Evolutionary conservation across 2,329 filamentous ascomycete species (phyloP).

Genomic region (Ceratocystis papillata): DNA sequence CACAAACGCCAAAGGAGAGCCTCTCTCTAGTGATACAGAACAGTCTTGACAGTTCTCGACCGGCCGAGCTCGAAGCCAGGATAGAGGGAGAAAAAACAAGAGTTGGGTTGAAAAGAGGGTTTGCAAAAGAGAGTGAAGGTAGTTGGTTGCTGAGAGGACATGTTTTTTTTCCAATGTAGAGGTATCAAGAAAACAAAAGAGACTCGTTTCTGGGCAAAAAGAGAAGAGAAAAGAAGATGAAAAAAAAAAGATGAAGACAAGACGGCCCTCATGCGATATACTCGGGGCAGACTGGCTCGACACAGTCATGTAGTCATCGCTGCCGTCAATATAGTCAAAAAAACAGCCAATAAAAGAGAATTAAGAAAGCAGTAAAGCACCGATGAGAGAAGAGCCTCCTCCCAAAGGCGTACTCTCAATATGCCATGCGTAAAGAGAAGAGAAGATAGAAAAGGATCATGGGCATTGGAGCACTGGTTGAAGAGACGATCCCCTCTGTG

Average conservation of each 20-base stretch:
- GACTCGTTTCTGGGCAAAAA: constrained; percentile 11
- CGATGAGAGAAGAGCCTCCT: not conserved
- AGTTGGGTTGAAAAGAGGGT: not conserved
- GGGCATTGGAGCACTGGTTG: not conserved
- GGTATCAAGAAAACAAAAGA: constrained; percentile 15
- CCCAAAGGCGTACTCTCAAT: too few relatives aligned
- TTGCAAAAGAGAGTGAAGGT: constrained; percentile 23
- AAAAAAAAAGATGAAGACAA: constrained; percentile 1
- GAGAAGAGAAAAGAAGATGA: constrained; percentile 3
- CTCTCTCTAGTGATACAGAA: constrained; percentile 23
- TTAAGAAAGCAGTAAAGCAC: not conserved
- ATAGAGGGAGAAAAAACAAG: not conserved
- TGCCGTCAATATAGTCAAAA: not conserved
- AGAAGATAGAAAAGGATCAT: not conserved
- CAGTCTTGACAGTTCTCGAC: not conserved
- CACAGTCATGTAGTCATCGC: not conserved
- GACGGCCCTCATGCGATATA: not conserved
- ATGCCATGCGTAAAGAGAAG: not conserved
- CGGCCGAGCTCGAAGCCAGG: not conserved
- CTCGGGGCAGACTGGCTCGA: not conserved
- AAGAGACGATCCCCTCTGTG: too few relatives aligned
- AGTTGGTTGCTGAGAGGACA: constrained; percentile 21
- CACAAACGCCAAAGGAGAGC: constrained; percentile 19
- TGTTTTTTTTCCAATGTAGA: not conserved
- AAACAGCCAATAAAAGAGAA: not conserved